Percentiles rank a stretch among this genome's conserved stretches.
phyloP scores from a whole-genome alignment of 345 rosid genomes.

The Tarenaya hassleriana region DNA sequence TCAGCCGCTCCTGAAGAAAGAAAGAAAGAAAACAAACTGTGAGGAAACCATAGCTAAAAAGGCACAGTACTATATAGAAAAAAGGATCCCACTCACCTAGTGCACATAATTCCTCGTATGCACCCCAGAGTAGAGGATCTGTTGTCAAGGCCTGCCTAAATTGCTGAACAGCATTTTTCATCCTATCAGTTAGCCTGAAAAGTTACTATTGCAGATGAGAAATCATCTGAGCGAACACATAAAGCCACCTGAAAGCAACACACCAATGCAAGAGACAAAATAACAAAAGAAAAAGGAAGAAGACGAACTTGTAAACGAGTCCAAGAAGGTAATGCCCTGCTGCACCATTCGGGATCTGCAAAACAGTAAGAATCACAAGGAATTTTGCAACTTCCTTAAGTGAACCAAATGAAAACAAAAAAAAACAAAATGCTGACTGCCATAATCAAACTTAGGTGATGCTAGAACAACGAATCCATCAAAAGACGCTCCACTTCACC shows the following conservation, averaged over 20 bases:
- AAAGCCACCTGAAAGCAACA: neutral
- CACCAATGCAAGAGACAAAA: too few species aligned
- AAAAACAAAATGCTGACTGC: conserved; percentile 12
- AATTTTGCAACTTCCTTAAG: neutral
- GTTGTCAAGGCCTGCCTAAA: conserved; percentile 74
- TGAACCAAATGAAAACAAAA: conserved; percentile 7
- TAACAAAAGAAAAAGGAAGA: conserved; percentile 13
- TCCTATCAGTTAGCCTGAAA: conserved; percentile 89
- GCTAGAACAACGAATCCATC: neutral
- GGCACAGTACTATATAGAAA: conserved; percentile 8
- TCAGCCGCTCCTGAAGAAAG: conserved; percentile 72
- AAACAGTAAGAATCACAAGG: conserved; percentile 8
- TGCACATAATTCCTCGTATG: conserved; percentile 85
- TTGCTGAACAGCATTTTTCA: conserved; percentile 69
- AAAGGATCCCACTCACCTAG: conserved; percentile 54
- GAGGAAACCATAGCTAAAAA: neutral
- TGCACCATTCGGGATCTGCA: conserved; percentile 93
- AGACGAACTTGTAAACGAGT: conserved; percentile 75
- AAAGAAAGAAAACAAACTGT: conserved; percentile 9
- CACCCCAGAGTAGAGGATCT: conserved; percentile 94
- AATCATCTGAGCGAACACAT: conserved; percentile 10
- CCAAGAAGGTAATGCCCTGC: conserved; percentile 98
- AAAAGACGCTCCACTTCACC: neutral
- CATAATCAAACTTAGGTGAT: too few species aligned
- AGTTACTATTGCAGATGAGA: conserved; percentile 17